Percentiles rank a stretch among this genome's conserved stretches.
These are phyloP conservation scores for Ambrosiella beaveri DNA, from an alignment of 2,329 filamentous ascomycete species.

Conservation along the genomic window DNA sequence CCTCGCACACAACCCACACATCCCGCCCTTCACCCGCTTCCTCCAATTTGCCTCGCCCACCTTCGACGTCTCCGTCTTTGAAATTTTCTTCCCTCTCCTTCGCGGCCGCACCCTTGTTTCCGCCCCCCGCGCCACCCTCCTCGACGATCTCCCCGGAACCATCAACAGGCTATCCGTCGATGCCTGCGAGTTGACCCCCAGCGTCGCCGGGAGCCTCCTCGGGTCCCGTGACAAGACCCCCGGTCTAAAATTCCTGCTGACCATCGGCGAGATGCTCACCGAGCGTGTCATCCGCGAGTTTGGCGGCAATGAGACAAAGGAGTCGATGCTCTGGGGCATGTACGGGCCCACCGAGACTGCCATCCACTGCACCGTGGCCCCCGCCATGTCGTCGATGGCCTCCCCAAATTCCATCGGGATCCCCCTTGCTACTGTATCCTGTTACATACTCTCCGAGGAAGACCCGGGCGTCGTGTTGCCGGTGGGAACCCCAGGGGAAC, in stretches of 20 bases:
- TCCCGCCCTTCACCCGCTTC: slow-evolving; percentile 63
- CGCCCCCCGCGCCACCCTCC: slow-evolving; percentile 49
- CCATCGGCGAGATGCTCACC: slow-evolving; percentile 88
- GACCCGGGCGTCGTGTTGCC: slow-evolving; percentile 38
- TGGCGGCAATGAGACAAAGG: slow-evolving; percentile 35
- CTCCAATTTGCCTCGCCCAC: slow-evolving; percentile 85
- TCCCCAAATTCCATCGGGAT: slow-evolving; percentile 55
- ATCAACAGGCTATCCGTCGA: slow-evolving; percentile 54
- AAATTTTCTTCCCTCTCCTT: slow-evolving; percentile 77
- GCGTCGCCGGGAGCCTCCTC: slow-evolving; percentile 63
- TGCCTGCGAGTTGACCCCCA: slow-evolving; percentile 77
- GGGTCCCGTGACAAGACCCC: slow-evolving; percentile 51
- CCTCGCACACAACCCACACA: slow-evolving; percentile 60
- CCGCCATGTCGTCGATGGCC: slow-evolving; percentile 37
- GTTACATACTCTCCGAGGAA: slow-evolving; percentile 45
- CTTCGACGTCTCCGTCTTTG: slow-evolving; percentile 88
- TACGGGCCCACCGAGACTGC: slow-evolving; percentile 86
- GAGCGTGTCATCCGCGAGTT: slow-evolving; percentile 62
- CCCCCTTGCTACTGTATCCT: slow-evolving; percentile 66
- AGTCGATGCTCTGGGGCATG: slow-evolving; percentile 72
- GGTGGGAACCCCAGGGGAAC: slow-evolving; percentile 54
- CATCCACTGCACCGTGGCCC: slow-evolving; percentile 72
- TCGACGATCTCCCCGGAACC: slow-evolving; percentile 54
- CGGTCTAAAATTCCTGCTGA: slow-evolving; percentile 52
- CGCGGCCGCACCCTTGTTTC: slow-evolving; percentile 57